Evolutionary conservation across 768 basidiomycete genomes (phyloP), one percentile per base, ranked within the genome.

Genomic region (Leccinellum luteum): DNA sequence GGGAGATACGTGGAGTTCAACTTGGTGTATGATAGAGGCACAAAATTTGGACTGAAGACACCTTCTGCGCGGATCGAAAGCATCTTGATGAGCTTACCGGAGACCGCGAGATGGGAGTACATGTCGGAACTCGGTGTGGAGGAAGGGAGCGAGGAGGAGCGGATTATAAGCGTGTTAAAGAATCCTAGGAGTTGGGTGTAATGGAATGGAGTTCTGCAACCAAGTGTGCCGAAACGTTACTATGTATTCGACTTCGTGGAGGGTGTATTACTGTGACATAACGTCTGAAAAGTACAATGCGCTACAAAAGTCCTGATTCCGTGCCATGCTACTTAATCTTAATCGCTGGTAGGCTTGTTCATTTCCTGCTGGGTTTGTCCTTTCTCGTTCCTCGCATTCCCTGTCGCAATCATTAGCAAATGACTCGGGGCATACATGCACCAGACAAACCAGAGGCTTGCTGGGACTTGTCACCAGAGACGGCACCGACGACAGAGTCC

Each of bases 1-100:
- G 95, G 95, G 1, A 81, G 95, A 60, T 96, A 98, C 68, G 96
- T 96, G 52, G 96, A 99, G 72, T 99, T 94, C 75, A 94, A 94
- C 71, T 72, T 95, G 60, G 85, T 94, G 12, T 85, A 87, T 61
- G 92, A 94, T 66, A 79, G 92, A 47, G 92, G 92, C 1, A 94
- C 92, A 23, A 93, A 90, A 69, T 95, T 92, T 63, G 92, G 91
- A 7, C 74, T 93, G 59, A 83, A 82, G 75, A 91, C 90, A 3
- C 92, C 92, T 27, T 90, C 90, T 21, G 89, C 92, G 10, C 78
- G 93, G 61, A 87, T 94, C 19, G 93, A 95, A 76, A 92, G 90
- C 70, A 92, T 94, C 56, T 71, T 94, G 38, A 94, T 94, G 92
- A 92, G 87, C 71, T 73, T 95, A 52, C 93, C 93, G 0, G 87